Evolutionary conservation across 2,329 filamentous ascomycete genomes (phyloP).

Genomic region (Aspergillus caelatus): DNA sequence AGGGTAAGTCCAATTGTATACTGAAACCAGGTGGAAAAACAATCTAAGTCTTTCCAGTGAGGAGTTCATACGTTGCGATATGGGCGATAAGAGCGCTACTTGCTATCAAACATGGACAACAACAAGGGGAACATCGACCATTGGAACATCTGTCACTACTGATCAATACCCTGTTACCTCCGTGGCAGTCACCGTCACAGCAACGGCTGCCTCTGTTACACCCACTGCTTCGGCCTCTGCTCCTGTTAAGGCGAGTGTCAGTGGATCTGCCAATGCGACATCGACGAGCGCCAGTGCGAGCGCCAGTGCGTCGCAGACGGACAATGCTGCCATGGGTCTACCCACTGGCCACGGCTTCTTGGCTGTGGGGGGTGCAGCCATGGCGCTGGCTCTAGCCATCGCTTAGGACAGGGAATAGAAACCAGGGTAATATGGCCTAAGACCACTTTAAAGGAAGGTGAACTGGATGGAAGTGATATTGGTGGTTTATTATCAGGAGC

Average conservation of each 20-base stretch:
- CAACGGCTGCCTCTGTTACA: neutral
- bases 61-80: neutral
- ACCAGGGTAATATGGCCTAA: too few relatives aligned
- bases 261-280: neutral
- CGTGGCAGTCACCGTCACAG: neutral
- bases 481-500: rapidly evolving
- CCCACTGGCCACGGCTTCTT: neutral
- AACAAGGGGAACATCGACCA: neutral
- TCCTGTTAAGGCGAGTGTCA: neutral
- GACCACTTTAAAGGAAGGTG: too few relatives aligned
- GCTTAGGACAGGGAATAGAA: neutral
- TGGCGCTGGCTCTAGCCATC: neutral
- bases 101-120: neutral
- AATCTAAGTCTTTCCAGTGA: neutral
- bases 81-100: neutral
- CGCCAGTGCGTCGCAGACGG: neutral
- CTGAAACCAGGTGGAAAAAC: too few relatives aligned
- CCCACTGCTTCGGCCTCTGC: neutral
- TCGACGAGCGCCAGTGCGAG: neutral
- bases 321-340: neutral
- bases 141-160: neutral
- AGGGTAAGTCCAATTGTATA: neutral
- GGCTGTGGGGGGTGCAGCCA: neutral
- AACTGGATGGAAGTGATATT: too few relatives aligned
- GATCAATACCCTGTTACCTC: neutral